Evolutionary conservation across 176 grass and related monocot genomes (phyloP), one percentile per base, ranked within the genome.

Genomic region (Saccharum officinarum): DNA sequence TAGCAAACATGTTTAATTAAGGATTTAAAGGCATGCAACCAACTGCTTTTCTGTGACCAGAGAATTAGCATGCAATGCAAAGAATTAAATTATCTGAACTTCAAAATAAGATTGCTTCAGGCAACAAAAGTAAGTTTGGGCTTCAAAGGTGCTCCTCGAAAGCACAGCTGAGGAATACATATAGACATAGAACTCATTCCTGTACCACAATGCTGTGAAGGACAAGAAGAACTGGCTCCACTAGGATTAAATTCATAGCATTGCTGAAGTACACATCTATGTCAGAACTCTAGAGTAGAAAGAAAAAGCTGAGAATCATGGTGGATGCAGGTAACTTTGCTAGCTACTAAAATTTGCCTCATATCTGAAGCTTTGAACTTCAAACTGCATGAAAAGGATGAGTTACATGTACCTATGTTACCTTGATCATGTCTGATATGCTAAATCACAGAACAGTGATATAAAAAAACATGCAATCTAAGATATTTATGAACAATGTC

Each of bases 401-500:
- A 22, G 44, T 77, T 57, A 54, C 10, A 84, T 78, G 5, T 44
- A 55, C 26, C n/a, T 75, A 31, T 67, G 47, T 47, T 39, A 68
- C 55, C 18, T 37, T 44, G 13, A 73, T 23, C 30, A 22, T 39
- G 57, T 13, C 57, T 78, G 31, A 73, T 67, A 34, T 79, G 55
- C 6, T 66, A 79, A 74, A 74, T 57, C 64, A 14, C 3, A 5
- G 44, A 28, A 62, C 59, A 30, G 33, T 20, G 14, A 69, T 70
- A 60, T 26, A 75, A 59, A 80, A 80, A 85, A 62, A 41, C 30
- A 79, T 66, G 34, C 28, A 87, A 78, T 14, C 12, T 45, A 71
- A 14, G 73, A 36, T 37, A 73, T 79, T 72, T 73, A 42, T 41
- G 40, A 68, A 42, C n/a, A 71, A 55, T 25, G 52, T 15, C 15